Base-by-base conservation (phyloP, 306 rosid species). In the Ammopiptanthus mongolicus region DNA sequence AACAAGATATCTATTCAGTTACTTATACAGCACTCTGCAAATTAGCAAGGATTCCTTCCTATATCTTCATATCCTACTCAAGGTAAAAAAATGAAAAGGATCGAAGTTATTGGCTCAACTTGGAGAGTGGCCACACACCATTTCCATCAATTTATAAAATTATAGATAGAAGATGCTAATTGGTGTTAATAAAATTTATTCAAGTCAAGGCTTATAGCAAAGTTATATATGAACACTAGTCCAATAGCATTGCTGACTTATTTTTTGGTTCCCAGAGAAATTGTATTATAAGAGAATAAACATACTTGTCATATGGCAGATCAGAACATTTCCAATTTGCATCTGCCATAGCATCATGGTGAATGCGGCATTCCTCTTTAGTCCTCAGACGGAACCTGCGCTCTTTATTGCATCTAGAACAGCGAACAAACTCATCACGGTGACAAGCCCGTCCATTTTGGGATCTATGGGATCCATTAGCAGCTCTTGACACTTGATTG, bases 371-470 rank as follows among this genome's bases (percentile, higher is more conserved):
- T 79, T 94, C 97, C 86, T 94, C 98, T 73, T 87, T 88, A 23
- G 95, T 84, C 73, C 98, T 86, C 80, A 94, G 87, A 11, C 96
- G 97, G 77, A 94, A 94, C 82, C 98, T 90, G 42, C 97, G 93
- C 53, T 91, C 94, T 86, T 94, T 91, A 80, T 80, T 83, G 88
- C 98, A 94, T 42, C 64, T 82, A 21, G 87, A 78, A 71, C 98
- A 94, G 44, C 88, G 86, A 59, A 90, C 75, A 77, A 94, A 94
- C 85, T 94, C 97, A 82, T 94, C 98, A 8, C 88, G 98, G 74
- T 94, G 98, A 75, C 91, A 83, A 65, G 76, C 81, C 28, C 92
- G 83, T 41, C 97, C 97, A 82, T 78, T 86, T 33, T 88, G 88
- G 65, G 90, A 86, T 83, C 87, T 89, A 31, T 81, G 77, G 59